Evolutionary conservation across 345 rosid species (phyloP).

Genomic region (Abelmoschus esculentus): DNA sequence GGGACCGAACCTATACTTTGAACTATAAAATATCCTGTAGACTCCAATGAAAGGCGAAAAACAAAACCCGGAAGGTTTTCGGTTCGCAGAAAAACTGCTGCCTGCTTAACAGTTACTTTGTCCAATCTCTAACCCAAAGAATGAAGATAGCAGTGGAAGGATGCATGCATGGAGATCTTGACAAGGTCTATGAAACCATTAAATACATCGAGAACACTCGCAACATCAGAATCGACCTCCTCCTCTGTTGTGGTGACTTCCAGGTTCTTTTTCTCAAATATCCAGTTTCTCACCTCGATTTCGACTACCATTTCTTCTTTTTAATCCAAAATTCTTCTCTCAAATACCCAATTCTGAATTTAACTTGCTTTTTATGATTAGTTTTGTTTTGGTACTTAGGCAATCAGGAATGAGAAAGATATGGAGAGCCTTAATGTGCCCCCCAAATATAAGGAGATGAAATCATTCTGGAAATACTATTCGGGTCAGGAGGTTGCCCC

Average conservation of each 20-base stretch:
- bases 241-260: conserved; percentile 94
- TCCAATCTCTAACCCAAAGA: neutral
- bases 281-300: neutral
- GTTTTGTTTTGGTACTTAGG: conserved; percentile 27
- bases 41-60: too few relatives aligned
- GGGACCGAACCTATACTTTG: too few relatives aligned
- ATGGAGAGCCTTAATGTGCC: conserved; percentile 83
- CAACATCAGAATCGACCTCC: conserved; percentile 75
- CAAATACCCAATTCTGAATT: neutral
- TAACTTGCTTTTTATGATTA: neutral
- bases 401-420: conserved; percentile 78
- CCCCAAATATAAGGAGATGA: conserved; percentile 58
- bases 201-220: conserved; percentile 43
- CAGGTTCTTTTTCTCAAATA: conserved; percentile 34
- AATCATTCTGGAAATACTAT: conserved; percentile 89
- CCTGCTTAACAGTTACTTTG: too few relatives aligned
- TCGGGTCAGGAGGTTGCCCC: conserved; percentile 77
- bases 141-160: conserved; percentile 98
- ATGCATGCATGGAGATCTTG: conserved; percentile 97
- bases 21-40: too few relatives aligned
- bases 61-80: too few relatives aligned
- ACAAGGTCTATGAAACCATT: conserved; percentile 66
- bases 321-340: neutral
- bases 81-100: too few relatives aligned
- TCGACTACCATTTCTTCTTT: neutral